These are phyloP conservation scores for Irpex lacteus DNA, from an alignment of 1,284 basidiomycete species.

Conservation along the genomic window DNA sequence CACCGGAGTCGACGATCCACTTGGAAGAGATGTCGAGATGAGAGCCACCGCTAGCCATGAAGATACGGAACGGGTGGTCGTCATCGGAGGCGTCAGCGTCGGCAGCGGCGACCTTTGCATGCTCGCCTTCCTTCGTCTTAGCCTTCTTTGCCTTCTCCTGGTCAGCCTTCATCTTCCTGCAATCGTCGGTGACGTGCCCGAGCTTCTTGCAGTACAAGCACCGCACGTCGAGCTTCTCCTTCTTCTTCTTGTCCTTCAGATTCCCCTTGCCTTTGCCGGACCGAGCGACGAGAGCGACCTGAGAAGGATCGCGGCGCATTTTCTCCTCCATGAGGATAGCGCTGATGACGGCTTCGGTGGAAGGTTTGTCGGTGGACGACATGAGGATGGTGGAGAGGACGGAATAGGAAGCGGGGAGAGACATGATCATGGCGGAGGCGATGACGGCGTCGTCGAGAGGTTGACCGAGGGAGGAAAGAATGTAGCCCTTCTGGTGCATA, in stretches of 20 bases:
- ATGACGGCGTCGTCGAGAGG: conserved; percentile 15
- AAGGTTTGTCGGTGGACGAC: conserved; percentile 8
- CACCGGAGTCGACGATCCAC: conserved; percentile 24
- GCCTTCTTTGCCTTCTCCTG: conserved; percentile 9
- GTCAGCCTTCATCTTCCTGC: conserved; percentile 19
- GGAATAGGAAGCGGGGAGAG: conserved; percentile 20
- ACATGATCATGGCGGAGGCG: conserved; percentile 19
- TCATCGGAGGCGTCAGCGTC: background rate
- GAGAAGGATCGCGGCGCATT: background rate
- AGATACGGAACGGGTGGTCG: conserved; percentile 6
- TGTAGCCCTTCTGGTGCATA: conserved; percentile 16
- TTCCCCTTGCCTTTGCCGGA: conserved; percentile 4
- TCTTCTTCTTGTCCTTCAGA: conserved; percentile 11
- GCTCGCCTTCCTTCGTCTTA: background rate
- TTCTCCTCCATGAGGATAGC: conserved; percentile 18
- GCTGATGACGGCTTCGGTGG: conserved; percentile 11
- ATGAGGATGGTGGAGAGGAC: conserved; percentile 21
- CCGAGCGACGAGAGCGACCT: conserved; percentile 2
- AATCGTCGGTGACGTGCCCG: conserved; percentile 17
- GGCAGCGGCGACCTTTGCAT: conserved; percentile 11
- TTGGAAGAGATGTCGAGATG: background rate
- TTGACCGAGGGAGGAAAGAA: conserved; percentile 14
- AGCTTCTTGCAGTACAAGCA: conserved; percentile 18
- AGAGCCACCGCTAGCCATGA: conserved; percentile 5
- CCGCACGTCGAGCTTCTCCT: conserved; percentile 4